These are phyloP conservation scores for Hibiscus tridactylites DNA, from an alignment of 345 rosid species.

Conservation along the genomic window DNA sequence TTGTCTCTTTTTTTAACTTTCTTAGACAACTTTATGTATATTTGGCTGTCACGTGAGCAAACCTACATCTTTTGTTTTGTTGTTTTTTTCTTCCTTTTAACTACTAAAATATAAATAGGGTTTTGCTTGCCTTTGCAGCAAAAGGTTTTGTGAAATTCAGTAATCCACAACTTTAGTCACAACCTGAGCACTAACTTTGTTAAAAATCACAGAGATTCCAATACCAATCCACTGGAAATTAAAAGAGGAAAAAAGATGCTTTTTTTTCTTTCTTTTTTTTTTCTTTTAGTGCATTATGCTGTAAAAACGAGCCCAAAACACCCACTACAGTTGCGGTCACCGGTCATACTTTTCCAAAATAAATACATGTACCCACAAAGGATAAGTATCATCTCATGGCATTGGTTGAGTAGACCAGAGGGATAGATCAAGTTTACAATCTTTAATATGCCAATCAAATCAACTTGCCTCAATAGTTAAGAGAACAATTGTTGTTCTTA, in stretches of 20 bases:
- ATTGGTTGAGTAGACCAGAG: too few relatives aligned
- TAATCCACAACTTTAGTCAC: constrained; percentile 4
- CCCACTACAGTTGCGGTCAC: background rate
- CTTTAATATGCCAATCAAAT: too few relatives aligned
- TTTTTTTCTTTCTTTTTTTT: too few relatives aligned
- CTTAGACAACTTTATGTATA: background rate
- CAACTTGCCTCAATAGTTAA: too few relatives aligned
- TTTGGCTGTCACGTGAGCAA: background rate
- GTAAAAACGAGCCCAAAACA: background rate
- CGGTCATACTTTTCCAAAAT: too few relatives aligned
- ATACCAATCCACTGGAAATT: background rate
- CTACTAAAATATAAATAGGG: background rate
- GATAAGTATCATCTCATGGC: too few relatives aligned
- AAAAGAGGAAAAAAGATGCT: background rate
- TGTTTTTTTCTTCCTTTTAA: background rate
- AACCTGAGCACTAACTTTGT: constrained; percentile 2
- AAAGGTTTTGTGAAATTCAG: background rate
- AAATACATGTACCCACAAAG: too few relatives aligned
- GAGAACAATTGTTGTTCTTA: too few relatives aligned
- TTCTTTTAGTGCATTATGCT: background rate
- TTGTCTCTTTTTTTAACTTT: background rate
- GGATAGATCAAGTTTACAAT: too few relatives aligned
- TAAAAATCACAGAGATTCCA: background rate
- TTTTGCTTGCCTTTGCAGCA: constrained; percentile 4
- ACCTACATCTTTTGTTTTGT: background rate